Base-by-base conservation (phyloP, 2,329 filamentous ascomycete genomes). In the Lecanoromycetidae sp. region DNA sequence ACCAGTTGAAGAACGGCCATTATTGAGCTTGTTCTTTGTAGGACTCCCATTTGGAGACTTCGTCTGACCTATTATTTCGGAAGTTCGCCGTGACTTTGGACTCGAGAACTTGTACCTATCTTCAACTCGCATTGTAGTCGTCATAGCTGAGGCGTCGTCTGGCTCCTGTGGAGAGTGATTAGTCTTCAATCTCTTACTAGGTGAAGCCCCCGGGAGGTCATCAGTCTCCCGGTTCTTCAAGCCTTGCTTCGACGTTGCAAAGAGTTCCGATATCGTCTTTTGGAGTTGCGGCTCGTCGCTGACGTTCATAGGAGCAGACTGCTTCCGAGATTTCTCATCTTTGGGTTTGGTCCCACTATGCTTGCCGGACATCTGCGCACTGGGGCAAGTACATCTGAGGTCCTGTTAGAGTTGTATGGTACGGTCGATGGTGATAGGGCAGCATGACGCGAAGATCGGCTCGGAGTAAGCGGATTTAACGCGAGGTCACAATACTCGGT, bases 91-190 rank as follows among this genome's bases (percentile, higher is more conserved):
- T 20, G 35, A 15, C 12, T 27, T 32, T 9, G 32, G 33, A 23
- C 10, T 39, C 12, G 49, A 34, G 60, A 75, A 75, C 50, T 63
- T 70, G 57, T 76, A 76, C 74, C 77, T 77, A 53, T 51, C 43
- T n/a, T 26, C 35, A n/a, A 29, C 15, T 25, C 17, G 35, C 15
- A 48, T 39, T 12, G 41, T 27, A 22, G 22, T 15, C 27, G 22
- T 10, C 17, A 30, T n/a, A 15, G 40, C 13, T 27, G 29, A 34
- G 22, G 26, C 15, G 25, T 15, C n/a, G 13, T 34, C 45, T 1
- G n/a, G n/a, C 22, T 23, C 39, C 13, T 9, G 6, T 7, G 41
- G 23, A 34, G 32, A 26, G 38, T 49, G 45, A 38, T n/a, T 34
- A 29, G 35, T 37, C 26, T 51, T 53, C 29, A 29, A 9, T 17